These are phyloP conservation scores for Periglandula ipomoeae DNA, from an alignment of 2,329 filamentous ascomycete genomes.

Conservation along the genomic window DNA sequence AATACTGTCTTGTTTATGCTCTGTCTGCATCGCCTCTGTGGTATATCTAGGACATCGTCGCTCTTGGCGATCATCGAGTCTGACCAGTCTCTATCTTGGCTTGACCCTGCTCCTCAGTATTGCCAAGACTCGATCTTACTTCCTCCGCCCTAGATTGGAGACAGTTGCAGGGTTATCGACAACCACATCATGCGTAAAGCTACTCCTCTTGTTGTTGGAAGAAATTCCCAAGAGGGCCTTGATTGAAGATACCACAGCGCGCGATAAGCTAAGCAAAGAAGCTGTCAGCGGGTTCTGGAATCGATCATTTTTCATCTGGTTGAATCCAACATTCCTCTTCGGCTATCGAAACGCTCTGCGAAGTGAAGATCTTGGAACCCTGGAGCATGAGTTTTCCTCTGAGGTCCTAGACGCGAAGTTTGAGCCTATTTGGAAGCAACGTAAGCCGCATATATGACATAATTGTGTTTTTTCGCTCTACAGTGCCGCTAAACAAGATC, in stretches of 20 bases:
- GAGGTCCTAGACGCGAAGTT: background rate
- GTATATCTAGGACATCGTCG: slow-evolving; percentile 24
- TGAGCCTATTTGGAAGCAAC: background rate
- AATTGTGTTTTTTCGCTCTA: slow-evolving; percentile 5
- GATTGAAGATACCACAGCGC: background rate
- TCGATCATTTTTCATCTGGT: background rate
- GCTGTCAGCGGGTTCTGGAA: slow-evolving; percentile 15
- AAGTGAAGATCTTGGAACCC: background rate
- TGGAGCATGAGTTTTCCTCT: background rate
- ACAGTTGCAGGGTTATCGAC: slow-evolving; percentile 17
- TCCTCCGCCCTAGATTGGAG: background rate
- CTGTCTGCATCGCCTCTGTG: slow-evolving; percentile 16
- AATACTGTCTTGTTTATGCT: slow-evolving; percentile 18
- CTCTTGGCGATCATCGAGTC: slow-evolving; percentile 28
- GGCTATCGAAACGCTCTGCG: background rate
- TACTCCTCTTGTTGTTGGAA: slow-evolving; percentile 26
- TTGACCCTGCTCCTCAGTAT: slow-evolving; percentile 30
- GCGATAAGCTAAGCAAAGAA: background rate
- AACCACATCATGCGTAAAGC: slow-evolving; percentile 21
- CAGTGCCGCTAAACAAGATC: slow-evolving; percentile 2
- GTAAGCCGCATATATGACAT: background rate
- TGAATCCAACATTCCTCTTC: background rate
- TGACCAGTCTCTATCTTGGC: slow-evolving; percentile 30
- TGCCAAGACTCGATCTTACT: slow-evolving; percentile 24
- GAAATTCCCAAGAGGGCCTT: slow-evolving; percentile 15